Percentiles rank a stretch among this genome's conserved stretches.
phyloP scores from a whole-genome alignment of 2,329 filamentous ascomycete genomes.

The Colletotrichum salicis region DNA sequence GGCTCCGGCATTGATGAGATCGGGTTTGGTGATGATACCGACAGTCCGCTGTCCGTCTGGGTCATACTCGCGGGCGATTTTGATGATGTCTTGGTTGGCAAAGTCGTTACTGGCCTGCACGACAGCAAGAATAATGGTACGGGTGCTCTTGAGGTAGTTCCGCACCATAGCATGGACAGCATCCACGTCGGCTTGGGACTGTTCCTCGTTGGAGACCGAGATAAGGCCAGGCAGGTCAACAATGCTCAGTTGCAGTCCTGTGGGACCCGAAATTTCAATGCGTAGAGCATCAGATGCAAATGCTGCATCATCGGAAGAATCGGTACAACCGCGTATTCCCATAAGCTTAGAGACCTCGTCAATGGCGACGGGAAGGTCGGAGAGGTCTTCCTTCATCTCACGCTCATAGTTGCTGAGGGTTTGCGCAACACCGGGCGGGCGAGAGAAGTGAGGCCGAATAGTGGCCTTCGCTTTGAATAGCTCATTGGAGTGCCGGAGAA shows the following conservation, averaged over 20 bases:
- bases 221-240: slow-evolving; percentile 61
- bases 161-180: slow-evolving; percentile 50
- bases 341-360: slow-evolving; percentile 32
- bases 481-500: slow-evolving; percentile 50
- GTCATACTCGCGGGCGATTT: slow-evolving; percentile 36
- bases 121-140: slow-evolving; percentile 58
- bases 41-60: slow-evolving; percentile 55
- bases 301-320: slow-evolving; percentile 27
- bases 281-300: slow-evolving; percentile 39
- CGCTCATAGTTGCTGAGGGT: slow-evolving; percentile 14
- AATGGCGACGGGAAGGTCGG: slow-evolving; percentile 14
- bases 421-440: neutral
- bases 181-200: slow-evolving; percentile 46
- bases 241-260: slow-evolving; percentile 52
- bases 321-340: slow-evolving; percentile 22
- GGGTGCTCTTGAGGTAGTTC: slow-evolving; percentile 51
- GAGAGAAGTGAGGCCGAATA: slow-evolving; percentile 20
- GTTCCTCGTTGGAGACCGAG: slow-evolving; percentile 45
- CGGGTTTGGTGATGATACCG: slow-evolving; percentile 69
- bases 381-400: slow-evolving; percentile 27
- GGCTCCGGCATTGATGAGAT: slow-evolving; percentile 50
- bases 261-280: slow-evolving; percentile 39
- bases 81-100: slow-evolving; percentile 45
- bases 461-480: slow-evolving; percentile 8
- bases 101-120: slow-evolving; percentile 53